These are phyloP conservation scores for Ogataea henricii DNA, from an alignment of 805 yeast genomes.

Conservation along the genomic window DNA sequence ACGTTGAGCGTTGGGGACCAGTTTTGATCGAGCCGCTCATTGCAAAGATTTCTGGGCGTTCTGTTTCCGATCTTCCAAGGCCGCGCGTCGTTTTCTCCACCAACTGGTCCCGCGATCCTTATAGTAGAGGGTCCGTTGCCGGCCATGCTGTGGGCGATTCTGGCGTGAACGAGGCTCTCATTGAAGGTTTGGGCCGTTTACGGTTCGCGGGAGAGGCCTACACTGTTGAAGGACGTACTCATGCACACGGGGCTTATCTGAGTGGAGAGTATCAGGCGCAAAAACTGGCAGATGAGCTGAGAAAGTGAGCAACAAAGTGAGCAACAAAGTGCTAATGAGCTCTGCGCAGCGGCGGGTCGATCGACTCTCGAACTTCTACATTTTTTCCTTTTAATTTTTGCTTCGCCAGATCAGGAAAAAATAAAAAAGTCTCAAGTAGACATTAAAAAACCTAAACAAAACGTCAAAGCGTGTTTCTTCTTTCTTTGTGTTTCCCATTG, in stretches of 20 bases:
- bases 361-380: not conserved
- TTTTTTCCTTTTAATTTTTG: not conserved
- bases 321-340: no score
- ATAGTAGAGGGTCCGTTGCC: slow-evolving; percentile 49
- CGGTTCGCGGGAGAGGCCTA: slow-evolving; percentile 61
- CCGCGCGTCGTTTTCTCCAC: slow-evolving; percentile 35
- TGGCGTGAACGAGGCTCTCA: slow-evolving; percentile 33
- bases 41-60: slow-evolving; percentile 27
- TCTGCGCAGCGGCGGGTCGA: not conserved
- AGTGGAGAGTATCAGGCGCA: slow-evolving; percentile 52
- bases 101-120: slow-evolving; percentile 53
- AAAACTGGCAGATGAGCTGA: not conserved
- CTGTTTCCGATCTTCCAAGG: slow-evolving; percentile 22
- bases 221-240: slow-evolving; percentile 50
- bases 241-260: slow-evolving; percentile 56
- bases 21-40: slow-evolving; percentile 45
- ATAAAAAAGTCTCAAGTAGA: not conserved
- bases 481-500: not conserved
- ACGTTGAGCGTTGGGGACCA: slow-evolving; percentile 43
- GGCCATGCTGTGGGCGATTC: slow-evolving; percentile 46
- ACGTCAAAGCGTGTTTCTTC: not conserved
- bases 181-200: slow-evolving; percentile 38
- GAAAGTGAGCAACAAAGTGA: not conserved
- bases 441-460: not conserved
- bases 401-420: slow-evolving; percentile 3